Evolutionary conservation across 257 asterid species (phyloP), one percentile per base, ranked within the genome.

Genomic region (Cynanchum wilfordii): DNA sequence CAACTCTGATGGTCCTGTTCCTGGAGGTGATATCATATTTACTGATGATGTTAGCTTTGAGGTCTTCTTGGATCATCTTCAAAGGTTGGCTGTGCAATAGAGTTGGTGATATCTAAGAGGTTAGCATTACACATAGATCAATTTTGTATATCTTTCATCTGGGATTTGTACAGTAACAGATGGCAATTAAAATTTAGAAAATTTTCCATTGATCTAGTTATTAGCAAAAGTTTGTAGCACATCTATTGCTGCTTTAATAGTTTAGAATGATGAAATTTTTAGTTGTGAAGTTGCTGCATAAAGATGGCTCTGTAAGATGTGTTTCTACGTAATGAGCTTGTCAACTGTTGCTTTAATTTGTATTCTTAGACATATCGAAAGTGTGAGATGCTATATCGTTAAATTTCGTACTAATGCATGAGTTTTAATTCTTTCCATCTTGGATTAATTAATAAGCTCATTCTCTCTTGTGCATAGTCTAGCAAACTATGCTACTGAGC

Each of bases 41-140:
- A 95, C 99, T 2, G 99, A 95, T 79, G 98, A 95, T 78, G 99
- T 95, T 79, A 92, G 96, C 87, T 90, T 95, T 75, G 97, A 92
- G 86, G 96, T 95, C 69, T 95, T 95, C 89, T 80, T 93, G 78
- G 98, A 92, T 82, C 99, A 95, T 82, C 97, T 95, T 74, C 97
- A 90, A 85, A 94, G 98, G 69, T 77, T 95, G 90, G 93, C 92
- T 44, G 99, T 92, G 82, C 99, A 95, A 74, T 92, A 87, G 86
- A 70, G 49, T 24, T 27, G 72, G 49, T 73, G 50, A 77, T 65
- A 67, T 76, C 71, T 50, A 77, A 24, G 88, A 86, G 88, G 88
- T 84, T 78, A 79, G 83, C 76, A 56, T 64, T 64, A 36, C 50
- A 51, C 78, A 80, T 68, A 44, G 75, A 71, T 78, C 80, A 68